These are phyloP conservation scores for Coniella lustricola DNA, from an alignment of 2,329 filamentous ascomycete species.

Conservation along the genomic window DNA sequence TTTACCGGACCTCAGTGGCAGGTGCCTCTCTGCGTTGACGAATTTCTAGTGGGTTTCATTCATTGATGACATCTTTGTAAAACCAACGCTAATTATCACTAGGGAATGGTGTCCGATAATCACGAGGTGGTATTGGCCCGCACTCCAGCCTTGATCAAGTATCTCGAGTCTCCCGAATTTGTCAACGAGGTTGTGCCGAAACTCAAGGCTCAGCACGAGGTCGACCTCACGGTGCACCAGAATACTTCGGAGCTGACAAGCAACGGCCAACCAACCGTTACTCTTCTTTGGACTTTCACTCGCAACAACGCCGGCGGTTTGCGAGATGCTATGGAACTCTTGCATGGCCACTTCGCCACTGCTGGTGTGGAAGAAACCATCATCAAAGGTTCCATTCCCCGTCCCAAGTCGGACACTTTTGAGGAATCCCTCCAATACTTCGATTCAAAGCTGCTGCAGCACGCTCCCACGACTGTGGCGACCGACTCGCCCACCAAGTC, in stretches of 20 bases:
- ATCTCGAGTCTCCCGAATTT: slow-evolving; percentile 77
- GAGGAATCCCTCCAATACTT: slow-evolving; percentile 96
- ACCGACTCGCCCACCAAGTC: slow-evolving; percentile 86
- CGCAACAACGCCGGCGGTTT: slow-evolving; percentile 94
- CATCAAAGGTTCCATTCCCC: slow-evolving; percentile 88
- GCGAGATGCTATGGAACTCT: slow-evolving; percentile 91
- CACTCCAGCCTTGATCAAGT: slow-evolving; percentile 68
- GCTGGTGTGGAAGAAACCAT: slow-evolving; percentile 82
- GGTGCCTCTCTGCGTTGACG: slow-evolving; percentile 92
- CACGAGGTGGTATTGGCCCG: slow-evolving; percentile 84
- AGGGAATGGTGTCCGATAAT: slow-evolving; percentile 95
- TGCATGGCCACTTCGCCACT: slow-evolving; percentile 78
- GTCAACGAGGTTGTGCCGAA: slow-evolving; percentile 72
- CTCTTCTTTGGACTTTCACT: slow-evolving; percentile 75
- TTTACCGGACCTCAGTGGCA: slow-evolving; percentile 97
- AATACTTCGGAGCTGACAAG: slow-evolving; percentile 52
- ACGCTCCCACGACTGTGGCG: slow-evolving; percentile 71
- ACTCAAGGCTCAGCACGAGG: slow-evolving; percentile 85
- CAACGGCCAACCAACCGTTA: slow-evolving; percentile 50
- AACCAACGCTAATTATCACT: slow-evolving; percentile 24
- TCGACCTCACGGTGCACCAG: slow-evolving; percentile 71
- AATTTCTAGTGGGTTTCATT: slow-evolving; percentile 63
- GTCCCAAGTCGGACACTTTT: slow-evolving; percentile 98
- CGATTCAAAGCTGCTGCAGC: slow-evolving; percentile 91
- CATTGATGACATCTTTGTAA: neutral